These are phyloP conservation scores for Spathaspora passalidarum DNA, from an alignment of 805 yeast genomes.

Conservation along the genomic window DNA sequence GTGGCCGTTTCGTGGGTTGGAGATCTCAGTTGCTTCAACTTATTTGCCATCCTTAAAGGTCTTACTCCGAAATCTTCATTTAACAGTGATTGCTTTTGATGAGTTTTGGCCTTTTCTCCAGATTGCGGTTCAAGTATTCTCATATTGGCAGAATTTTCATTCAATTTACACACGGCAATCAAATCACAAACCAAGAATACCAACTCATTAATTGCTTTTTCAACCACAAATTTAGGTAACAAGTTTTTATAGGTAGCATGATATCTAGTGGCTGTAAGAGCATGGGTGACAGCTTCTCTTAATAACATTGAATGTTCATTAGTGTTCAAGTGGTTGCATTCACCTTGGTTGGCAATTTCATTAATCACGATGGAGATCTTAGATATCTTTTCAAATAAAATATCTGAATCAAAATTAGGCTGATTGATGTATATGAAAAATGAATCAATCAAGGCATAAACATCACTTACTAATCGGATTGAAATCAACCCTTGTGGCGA, in stretches of 20 bases:
- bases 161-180: conserved; percentile 50
- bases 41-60: conserved; percentile 68
- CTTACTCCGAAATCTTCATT: conserved; percentile 46
- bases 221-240: conserved; percentile 69
- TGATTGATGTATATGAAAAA: conserved; percentile 34
- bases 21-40: conserved; percentile 23
- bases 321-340: conserved; percentile 18
- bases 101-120: conserved; percentile 1
- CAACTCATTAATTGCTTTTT: conserved; percentile 74
- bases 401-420: conserved; percentile 27
- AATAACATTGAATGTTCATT: conserved; percentile 46
- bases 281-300: conserved; percentile 68
- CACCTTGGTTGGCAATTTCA: conserved; percentile 35
- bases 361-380: conserved; percentile 46
- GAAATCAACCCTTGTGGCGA: conserved; percentile 47
- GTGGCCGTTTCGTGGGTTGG: not conserved
- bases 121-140: conserved; percentile 1
- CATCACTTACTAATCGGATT: conserved; percentile 37
- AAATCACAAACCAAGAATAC: conserved; percentile 64
- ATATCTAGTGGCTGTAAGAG: conserved; percentile 74
- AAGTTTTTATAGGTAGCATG: conserved; percentile 56
- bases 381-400: conserved; percentile 51
- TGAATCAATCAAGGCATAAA: conserved; percentile 49
- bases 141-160: conserved; percentile 10
- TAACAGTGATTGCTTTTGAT: not conserved